A percentile compares a stretch with the other conserved stretches of the same genome.
Evolutionary conservation across 139 green algal genomes (phyloP).

Genomic region (Pedinophyceae sp.): DNA sequence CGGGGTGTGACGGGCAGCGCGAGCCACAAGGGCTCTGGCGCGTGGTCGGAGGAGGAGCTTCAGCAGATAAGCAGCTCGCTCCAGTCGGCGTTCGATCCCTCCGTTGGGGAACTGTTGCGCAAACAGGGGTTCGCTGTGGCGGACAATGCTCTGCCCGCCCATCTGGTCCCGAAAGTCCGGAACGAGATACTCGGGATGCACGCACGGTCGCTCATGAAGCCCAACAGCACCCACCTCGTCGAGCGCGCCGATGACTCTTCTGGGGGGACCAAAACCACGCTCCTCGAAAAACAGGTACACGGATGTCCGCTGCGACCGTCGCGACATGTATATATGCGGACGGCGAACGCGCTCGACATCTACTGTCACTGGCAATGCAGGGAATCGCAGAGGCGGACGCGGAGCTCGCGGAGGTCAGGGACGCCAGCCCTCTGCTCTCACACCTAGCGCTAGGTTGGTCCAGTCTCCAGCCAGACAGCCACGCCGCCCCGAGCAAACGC

Average conservation of each 20-base stretch:
- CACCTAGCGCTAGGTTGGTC: not conserved
- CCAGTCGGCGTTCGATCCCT: too few relatives aligned
- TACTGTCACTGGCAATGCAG: too few relatives aligned
- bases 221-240: slow-evolving; percentile 51
- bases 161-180: slow-evolving; percentile 6
- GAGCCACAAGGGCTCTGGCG: too few relatives aligned
- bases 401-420: slow-evolving; percentile 10
- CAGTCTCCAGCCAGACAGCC: not conserved
- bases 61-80: too few relatives aligned
- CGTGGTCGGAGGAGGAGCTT: too few relatives aligned
- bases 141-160: slow-evolving; percentile 18
- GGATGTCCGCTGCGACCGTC: too few relatives aligned
- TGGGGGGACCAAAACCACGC: not conserved
- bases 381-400: slow-evolving; percentile 36
- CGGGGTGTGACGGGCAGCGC: too few relatives aligned
- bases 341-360: too few relatives aligned
- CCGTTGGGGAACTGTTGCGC: too few relatives aligned
- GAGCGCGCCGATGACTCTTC: not conserved
- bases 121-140: slow-evolving; percentile 42
- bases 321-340: too few relatives aligned
- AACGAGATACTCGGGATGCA: slow-evolving; percentile 20
- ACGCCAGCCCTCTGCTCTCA: not conserved
- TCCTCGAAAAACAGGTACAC: slow-evolving; percentile 6
- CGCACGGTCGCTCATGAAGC: slow-evolving; percentile 16
- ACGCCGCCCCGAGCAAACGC: not conserved